These are phyloP conservation scores for Tephrocybe sp. DNA, from an alignment of 768 basidiomycete species.

Conservation along the genomic window DNA sequence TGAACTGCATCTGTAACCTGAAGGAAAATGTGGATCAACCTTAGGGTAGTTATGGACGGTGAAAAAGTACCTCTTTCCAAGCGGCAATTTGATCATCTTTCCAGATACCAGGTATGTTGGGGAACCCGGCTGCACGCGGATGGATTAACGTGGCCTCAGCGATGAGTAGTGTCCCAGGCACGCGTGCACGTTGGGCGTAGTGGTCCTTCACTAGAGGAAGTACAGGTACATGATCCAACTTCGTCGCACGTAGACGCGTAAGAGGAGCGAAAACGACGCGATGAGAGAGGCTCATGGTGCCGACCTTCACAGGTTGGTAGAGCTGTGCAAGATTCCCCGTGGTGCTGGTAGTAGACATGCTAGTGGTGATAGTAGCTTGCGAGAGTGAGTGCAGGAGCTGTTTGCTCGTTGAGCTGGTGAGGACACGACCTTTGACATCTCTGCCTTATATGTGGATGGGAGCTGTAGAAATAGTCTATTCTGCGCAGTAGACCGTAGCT, in stretches of 20 bases:
- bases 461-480: too few relatives aligned
- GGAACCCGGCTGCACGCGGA: conserved; percentile 44
- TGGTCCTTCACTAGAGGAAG: conserved; percentile 30
- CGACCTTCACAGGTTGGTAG: conserved; percentile 40
- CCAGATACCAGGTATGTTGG: conserved; percentile 62
- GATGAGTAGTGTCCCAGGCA: conserved; percentile 41
- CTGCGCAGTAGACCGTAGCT: too few relatives aligned
- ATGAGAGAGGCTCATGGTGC: conserved; percentile 35
- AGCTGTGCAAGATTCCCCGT: conserved; percentile 37
- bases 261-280: conserved; percentile 42
- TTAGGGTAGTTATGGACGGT: not conserved
- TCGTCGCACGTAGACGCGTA: conserved; percentile 15
- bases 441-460: too few relatives aligned
- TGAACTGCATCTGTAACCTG: conserved; percentile 60
- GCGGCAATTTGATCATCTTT: conserved; percentile 53
- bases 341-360: conserved; percentile 1
- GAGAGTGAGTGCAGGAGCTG: too few relatives aligned
- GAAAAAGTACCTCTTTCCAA: conserved; percentile 49
- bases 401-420: too few relatives aligned
- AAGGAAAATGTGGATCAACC: not conserved
- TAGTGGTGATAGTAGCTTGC: too few relatives aligned
- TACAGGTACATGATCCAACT: conserved; percentile 23
- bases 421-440: too few relatives aligned
- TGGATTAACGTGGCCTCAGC: conserved; percentile 49
- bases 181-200: conserved; percentile 33